These are phyloP conservation scores for Hamiltosporidium tvaerminnensis DNA, from an alignment of 371 early-diverging fungal species.

Conservation along the genomic window DNA sequence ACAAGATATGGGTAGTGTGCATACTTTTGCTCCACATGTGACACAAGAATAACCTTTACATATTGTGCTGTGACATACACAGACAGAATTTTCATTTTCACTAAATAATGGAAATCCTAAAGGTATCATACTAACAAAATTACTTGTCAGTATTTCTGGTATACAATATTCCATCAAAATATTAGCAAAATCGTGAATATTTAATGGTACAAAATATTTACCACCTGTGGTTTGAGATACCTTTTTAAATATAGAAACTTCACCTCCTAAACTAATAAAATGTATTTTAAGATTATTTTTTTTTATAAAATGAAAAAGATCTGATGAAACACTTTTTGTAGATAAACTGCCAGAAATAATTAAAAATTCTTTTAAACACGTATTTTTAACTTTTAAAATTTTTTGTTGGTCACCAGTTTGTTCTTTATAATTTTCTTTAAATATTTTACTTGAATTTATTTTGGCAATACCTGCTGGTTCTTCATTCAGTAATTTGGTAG, in stretches of 20 bases:
- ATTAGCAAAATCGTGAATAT: slow-evolving; percentile 24
- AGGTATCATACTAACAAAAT: slow-evolving; percentile 23
- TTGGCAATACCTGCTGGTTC: too few species aligned
- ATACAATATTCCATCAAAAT: slow-evolving; percentile 23
- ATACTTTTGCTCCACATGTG: slow-evolving; percentile 37
- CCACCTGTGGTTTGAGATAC: slow-evolving; percentile 36
- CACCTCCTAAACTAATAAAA: slow-evolving; percentile 42
- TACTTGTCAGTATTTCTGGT: slow-evolving; percentile 24
- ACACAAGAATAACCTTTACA: slow-evolving; percentile 37
- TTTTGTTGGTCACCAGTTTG: too few species aligned
- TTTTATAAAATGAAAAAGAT: too few species aligned
- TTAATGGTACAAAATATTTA: slow-evolving; percentile 32
- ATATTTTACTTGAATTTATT: too few species aligned
- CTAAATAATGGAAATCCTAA: slow-evolving; percentile 41
- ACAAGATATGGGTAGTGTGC: slow-evolving; percentile 32
- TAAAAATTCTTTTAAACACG: too few species aligned
- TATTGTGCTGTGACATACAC: slow-evolving; percentile 42
- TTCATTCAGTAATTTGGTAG: too few species aligned
- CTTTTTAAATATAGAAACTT: slow-evolving; percentile 38
- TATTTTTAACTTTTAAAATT: too few species aligned
- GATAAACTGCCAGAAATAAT: too few species aligned
- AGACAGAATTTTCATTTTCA: slow-evolving; percentile 22
- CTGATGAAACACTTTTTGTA: too few species aligned
- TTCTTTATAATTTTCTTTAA: too few species aligned
- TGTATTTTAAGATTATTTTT: slow-evolving; percentile 41